Conservation (phyloP, 164 flowering plant genomes). For the Malania oleifera region DNA sequence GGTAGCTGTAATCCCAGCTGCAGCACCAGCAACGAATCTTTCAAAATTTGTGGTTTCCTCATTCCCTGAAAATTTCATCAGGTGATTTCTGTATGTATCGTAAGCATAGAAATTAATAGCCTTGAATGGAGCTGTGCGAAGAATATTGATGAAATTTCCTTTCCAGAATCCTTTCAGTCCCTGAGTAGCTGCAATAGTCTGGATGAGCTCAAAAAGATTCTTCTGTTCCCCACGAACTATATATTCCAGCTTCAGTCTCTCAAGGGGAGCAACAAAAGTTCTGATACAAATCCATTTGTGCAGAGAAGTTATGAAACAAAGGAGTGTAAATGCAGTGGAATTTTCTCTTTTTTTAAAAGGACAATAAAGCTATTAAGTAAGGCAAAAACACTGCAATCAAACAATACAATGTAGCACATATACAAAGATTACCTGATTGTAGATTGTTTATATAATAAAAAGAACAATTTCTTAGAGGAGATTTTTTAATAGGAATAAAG, state of each 20-base stretch:
- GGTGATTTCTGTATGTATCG: conserved; percentile 82
- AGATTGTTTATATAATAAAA: no score
- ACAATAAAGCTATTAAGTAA: no score
- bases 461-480: no score
- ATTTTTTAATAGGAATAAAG: no score
- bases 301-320: no score
- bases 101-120: conserved; percentile 82
- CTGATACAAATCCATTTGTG: no score
- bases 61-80: conserved; percentile 58
- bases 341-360: no score
- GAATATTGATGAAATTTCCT: conserved; percentile 86
- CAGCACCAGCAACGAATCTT: conserved; percentile 92
- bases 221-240: conserved; percentile 85
- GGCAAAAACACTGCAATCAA: no score
- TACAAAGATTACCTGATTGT: no score
- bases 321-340: no score
- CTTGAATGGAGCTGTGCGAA: conserved; percentile 93
- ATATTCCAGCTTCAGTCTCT: conserved; percentile 92
- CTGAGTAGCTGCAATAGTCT: conserved; percentile 65
- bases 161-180: conserved; percentile 91
- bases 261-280: conserved; percentile 89
- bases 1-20: conserved; percentile 88
- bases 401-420: no score
- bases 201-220: conserved; percentile 58
- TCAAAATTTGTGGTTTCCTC: conserved; percentile 77